phyloP scores from a whole-genome alignment of 176 grass and related monocot species.

The Avena sativa region DNA sequence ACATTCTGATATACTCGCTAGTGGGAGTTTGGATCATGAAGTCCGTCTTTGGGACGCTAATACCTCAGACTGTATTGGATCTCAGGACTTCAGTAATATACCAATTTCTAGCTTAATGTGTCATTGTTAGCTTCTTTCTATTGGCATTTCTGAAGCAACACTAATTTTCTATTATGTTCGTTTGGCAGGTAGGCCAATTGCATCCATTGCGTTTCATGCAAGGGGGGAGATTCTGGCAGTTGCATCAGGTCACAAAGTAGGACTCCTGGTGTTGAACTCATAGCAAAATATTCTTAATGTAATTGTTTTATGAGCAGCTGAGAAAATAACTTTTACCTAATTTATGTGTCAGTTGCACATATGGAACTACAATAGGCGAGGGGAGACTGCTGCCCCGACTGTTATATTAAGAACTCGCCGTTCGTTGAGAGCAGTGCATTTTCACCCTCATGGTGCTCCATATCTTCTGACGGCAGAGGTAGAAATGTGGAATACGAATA shows the following conservation, averaged over 20 bases:
- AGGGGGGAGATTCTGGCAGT: constrained; percentile 94
- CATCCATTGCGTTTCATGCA: constrained; percentile 98
- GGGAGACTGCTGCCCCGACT: constrained; percentile 35
- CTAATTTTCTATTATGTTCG: constrained; percentile 47
- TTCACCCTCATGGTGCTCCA: constrained; percentile 93
- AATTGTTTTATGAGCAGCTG: constrained; percentile 19
- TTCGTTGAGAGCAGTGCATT: constrained; percentile 98
- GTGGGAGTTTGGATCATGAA: constrained; percentile 98
- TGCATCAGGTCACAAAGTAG: constrained; percentile 98
- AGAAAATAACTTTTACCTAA: constrained; percentile 33
- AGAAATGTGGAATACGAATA: constrained; percentile 49
- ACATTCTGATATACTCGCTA: constrained; percentile 91
- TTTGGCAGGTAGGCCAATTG: constrained; percentile 90
- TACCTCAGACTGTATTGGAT: constrained; percentile 79
- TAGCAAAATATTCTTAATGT: constrained; percentile 22
- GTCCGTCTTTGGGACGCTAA: constrained; percentile 97
- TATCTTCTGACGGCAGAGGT: constrained; percentile 98
- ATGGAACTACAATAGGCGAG: constrained; percentile 97
- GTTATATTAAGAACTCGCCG: constrained; percentile 91
- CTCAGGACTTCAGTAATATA: constrained; percentile 87
- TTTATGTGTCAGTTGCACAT: constrained; percentile 78
- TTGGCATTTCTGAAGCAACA: constrained; percentile 35
- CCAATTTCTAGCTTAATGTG: constrained; percentile 24
- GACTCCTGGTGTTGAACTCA: constrained; percentile 29
- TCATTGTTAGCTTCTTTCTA: constrained; percentile 39